Evolutionary conservation across 495 filamentous ascomycete genomes (phyloP).

Genomic region (Penicillium herquei): DNA sequence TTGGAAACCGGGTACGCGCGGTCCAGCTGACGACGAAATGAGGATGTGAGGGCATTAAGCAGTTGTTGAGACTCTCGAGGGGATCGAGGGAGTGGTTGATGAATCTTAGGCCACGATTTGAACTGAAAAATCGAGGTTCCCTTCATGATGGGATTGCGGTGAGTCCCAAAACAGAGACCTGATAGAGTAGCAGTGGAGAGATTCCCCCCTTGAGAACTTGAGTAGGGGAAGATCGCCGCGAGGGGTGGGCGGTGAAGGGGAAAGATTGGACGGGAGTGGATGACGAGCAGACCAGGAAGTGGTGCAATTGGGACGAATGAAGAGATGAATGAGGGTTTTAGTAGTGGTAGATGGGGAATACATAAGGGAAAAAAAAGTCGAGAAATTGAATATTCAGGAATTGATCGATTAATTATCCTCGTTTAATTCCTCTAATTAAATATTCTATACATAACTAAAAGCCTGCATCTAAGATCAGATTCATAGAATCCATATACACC

Average conservation of each 20-base stretch:
- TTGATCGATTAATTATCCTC: no score
- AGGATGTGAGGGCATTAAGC: slow-evolving; percentile 65
- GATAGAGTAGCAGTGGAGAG: not conserved
- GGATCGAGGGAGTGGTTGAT: slow-evolving; percentile 67
- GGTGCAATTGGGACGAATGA: not conserved
- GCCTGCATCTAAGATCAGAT: not conserved
- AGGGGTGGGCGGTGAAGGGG: slow-evolving; percentile 25
- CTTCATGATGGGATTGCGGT: slow-evolving; percentile 42
- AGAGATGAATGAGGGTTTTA: not conserved
- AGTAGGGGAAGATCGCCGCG: slow-evolving; percentile 15
- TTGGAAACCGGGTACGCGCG: slow-evolving; percentile 53
- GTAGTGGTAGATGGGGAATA: not conserved
- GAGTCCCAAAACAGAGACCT: slow-evolving; percentile 6
- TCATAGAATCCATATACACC: not conserved
- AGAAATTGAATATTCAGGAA: not conserved
- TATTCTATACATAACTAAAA: no score
- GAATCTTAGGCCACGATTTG: slow-evolving; percentile 59
- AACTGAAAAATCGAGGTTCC: slow-evolving; percentile 37
- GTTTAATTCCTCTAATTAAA: no score
- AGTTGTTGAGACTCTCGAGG: slow-evolving; percentile 65
- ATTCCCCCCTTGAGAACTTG: not conserved
- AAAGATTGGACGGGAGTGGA: slow-evolving; percentile 14
- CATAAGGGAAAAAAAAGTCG: not conserved
- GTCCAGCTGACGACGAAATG: slow-evolving; percentile 75
- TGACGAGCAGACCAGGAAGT: slow-evolving; percentile 22